Evolutionary conservation across 2,329 filamentous ascomycete species (phyloP), one percentile per base, ranked within the genome.

Genomic region (Fusarium sp.): DNA sequence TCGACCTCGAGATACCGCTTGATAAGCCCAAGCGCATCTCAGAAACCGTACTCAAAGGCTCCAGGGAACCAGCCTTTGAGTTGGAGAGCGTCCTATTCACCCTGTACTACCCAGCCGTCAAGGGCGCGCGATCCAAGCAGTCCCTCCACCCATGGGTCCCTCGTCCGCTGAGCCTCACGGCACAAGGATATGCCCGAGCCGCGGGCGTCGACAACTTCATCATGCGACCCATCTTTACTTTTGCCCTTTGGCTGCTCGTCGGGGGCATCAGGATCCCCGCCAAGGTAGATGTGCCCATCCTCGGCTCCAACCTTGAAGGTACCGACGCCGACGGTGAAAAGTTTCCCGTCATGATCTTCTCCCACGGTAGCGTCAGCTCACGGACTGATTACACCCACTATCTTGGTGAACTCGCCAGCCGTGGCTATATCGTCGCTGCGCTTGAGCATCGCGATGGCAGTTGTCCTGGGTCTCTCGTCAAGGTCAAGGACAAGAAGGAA

Each of bases 361-460:
- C 87, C 6, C 87, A 89, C 71, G 87, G 87, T 50, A 86, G 86
- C 78, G 86, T 86, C 27, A 85, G 84, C 48, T 86, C 85, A 0
- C 80, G 87, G 24, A 87, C 86, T 2, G 86, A 88, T 76, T 89
- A 89, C 78, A 88, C 86, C 0, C 82, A 87, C 77, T 88, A 85
- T 73, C 82, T 87, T 18, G 86, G 86, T 67, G 85, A 88, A 67
- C 81, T 89, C 1, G 87, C 87, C 10, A 86, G 85, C n/a, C 82
- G 84, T 2, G 87, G 87, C 10, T 82, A 85, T 60, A 79, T 89
- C 18, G 84, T 89, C 33, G 87, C 86, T 41, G 85, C 86, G 37
- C 68, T 89, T 13, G 87, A 89, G 76, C 87, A 89, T 74, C 84
- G 87, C 45, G 87, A 89, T 66, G 87, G 87, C 9, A 88, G 86